Percentiles rank a stretch among this genome's conserved stretches.
phyloP scores from a whole-genome alignment of 306 rosid genomes.

The Quercus aquifolioides region DNA sequence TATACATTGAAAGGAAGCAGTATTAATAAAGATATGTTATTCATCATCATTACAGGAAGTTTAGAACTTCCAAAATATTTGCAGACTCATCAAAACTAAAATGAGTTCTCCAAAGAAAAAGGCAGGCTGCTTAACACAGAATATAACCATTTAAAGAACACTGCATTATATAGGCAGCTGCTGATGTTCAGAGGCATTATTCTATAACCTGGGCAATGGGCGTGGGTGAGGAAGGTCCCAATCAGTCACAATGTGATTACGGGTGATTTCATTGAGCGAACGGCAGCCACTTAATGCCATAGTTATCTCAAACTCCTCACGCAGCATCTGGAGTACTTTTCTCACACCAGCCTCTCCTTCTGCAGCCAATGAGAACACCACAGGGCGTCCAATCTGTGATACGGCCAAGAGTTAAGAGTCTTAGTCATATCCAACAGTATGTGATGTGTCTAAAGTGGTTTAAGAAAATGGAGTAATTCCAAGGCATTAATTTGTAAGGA shows the following conservation, averaged over 20 bases:
- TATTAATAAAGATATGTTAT: slow-evolving; percentile 1
- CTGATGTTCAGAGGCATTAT: neutral
- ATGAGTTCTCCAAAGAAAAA: neutral
- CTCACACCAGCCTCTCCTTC: slow-evolving; percentile 91
- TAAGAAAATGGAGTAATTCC: neutral
- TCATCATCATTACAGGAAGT: slow-evolving; percentile 17
- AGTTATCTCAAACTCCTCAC: slow-evolving; percentile 82
- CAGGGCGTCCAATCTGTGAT: slow-evolving; percentile 87
- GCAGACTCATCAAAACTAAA: slow-evolving; percentile 2
- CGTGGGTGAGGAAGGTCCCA: slow-evolving; percentile 72
- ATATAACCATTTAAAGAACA: neutral
- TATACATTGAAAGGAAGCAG: slow-evolving; percentile 8
- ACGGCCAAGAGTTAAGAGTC: neutral
- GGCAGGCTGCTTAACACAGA: slow-evolving; percentile 8
- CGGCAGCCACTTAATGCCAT: slow-evolving; percentile 94
- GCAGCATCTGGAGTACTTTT: slow-evolving; percentile 79
- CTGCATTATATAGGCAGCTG: neutral
- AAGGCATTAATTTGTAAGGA: neutral
- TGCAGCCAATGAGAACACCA: slow-evolving; percentile 76
- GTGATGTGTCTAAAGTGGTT: no score
- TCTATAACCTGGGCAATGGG: slow-evolving; percentile 54
- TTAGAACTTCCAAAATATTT: neutral
- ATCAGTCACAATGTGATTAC: slow-evolving; percentile 62
- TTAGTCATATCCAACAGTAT: neutral
- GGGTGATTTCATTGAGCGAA: slow-evolving; percentile 81